Evolutionary conservation across 2,329 filamentous ascomycete genomes (phyloP).

Genomic region (Colletotrichum echinochloae): DNA sequence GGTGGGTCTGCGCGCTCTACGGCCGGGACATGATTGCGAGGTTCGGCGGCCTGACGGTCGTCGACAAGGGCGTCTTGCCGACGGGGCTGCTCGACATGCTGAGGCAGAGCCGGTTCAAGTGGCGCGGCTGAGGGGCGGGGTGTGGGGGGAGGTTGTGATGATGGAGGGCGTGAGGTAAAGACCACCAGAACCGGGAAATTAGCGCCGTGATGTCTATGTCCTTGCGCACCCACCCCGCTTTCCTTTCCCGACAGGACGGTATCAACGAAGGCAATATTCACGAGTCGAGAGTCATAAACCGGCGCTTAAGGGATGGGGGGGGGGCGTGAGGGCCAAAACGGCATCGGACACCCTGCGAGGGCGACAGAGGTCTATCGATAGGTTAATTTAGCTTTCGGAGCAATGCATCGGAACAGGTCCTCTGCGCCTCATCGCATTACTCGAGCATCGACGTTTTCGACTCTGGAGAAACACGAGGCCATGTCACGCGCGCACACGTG

Average conservation of each 20-base stretch:
- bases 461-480: neutral
- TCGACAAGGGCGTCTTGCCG: constrained; percentile 54
- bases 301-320: neutral
- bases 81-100: constrained; percentile 55
- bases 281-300: neutral
- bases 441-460: neutral
- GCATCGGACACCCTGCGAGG: constrained; percentile 20
- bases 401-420: neutral
- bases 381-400: constrained; percentile 15
- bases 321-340: neutral
- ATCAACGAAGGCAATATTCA: neutral
- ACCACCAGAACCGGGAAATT: neutral
- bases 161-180: neutral
- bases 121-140: constrained; percentile 49
- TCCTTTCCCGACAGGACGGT: neutral
- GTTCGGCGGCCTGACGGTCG: constrained; percentile 55
- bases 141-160: neutral
- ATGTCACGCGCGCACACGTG: neutral
- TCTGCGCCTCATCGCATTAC: neutral
- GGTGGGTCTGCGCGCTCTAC: constrained; percentile 55
- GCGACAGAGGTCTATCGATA: neutral
- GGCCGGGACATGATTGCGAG: constrained; percentile 52
- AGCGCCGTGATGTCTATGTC: constrained; percentile 19
- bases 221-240: neutral
- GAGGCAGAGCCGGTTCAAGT: constrained; percentile 51